A percentile compares a stretch with the other conserved stretches of the same genome.
Conservation (phyloP, 495 filamentous ascomycete genomes). For the Cladorrhinum samala region DNA sequence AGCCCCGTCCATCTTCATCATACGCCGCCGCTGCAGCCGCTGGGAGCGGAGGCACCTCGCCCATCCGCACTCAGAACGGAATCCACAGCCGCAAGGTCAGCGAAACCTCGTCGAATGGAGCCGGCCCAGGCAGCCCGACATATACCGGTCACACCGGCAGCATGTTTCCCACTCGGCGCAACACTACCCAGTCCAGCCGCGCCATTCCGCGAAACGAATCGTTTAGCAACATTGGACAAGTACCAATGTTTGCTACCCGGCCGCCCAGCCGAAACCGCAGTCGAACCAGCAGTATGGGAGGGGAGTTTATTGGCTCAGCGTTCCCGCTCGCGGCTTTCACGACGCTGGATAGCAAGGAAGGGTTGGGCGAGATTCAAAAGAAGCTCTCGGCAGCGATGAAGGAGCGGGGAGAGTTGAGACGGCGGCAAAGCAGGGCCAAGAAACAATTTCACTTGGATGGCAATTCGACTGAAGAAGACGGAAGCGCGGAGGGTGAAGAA, state of each 20-base stretch:
- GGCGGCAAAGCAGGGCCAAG: constrained; percentile 60
- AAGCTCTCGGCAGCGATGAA: constrained; percentile 86
- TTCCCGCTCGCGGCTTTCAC: constrained; percentile 70
- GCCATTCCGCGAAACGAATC: constrained; percentile 82
- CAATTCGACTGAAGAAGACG: constrained; percentile 15
- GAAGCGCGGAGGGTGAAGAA: constrained; percentile 19
- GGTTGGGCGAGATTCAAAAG: constrained; percentile 74
- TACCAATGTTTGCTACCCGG: constrained; percentile 82
- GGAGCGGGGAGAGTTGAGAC: constrained; percentile 68
- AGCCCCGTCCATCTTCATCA: constrained; percentile 21
- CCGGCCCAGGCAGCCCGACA: constrained; percentile 21
- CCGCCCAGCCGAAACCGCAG: constrained; percentile 67
- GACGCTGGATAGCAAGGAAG: constrained; percentile 60
- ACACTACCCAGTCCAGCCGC: constrained; percentile 40
- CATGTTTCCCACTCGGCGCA: constrained; percentile 19
- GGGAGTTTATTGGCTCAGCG: constrained; percentile 39
- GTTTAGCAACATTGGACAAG: constrained; percentile 77
- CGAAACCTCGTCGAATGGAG: constrained; percentile 20
- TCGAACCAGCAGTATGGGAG: constrained; percentile 62
- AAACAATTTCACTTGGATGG: constrained; percentile 37
- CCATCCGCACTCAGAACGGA: neutral
- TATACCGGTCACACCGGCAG: constrained; percentile 2
- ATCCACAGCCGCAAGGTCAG: constrained; percentile 19
- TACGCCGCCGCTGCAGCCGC: constrained; percentile 14
- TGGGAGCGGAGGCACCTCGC: constrained; percentile 10